Evolutionary conservation across 2,329 filamentous ascomycete genomes (phyloP), one percentile per base, ranked within the genome.

Genomic region (Penicillium sp.): DNA sequence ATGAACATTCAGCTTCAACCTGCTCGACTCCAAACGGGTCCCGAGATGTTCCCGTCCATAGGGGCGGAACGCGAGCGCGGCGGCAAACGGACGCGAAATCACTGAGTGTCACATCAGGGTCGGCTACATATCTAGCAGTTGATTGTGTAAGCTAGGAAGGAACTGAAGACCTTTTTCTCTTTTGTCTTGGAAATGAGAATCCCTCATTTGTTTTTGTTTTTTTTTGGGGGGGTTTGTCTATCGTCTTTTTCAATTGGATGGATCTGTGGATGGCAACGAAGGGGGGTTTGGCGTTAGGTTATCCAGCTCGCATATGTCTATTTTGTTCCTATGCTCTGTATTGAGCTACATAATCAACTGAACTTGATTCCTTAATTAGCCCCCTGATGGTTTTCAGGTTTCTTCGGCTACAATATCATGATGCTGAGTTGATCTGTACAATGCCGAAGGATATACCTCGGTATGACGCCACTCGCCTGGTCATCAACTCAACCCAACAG

Each of bases 1-100:
- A 70, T 77, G 65, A 75, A 76, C 42, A 66, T 79, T 45, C 75
- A 78, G 61, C 60, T 76, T 48, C 73, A 76, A 46, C 74, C 76
- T 5, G 57, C 71, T 46, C 66, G 48, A 29, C 60, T 51, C 21
- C 60, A 61, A 46, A 52, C 48, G n/a, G 63, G 54, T 2, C 36
- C 56, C 16, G 67, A 68, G 53, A 67, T 70, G 65, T 67, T 70
- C 23, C 61, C 54, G 16, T 52, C 62, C 8, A 33, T 52, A 1
- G 55, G 40, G 1, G 61, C 63, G 61, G 63, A 65, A 40, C 61
- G 61, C 16, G 63, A 64, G 40, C 61, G 63, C 43, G 64, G 61
- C 45, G 62, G 53, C 43, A 65, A 64, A 50, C 63, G 63, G 5
- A 59, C 61, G 18, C 60, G 61, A 28, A 58, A 64, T 34, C 61